Base-by-base conservation (phyloP, 192 early-diverging fungal species). In the Coemansia sp. region DNA sequence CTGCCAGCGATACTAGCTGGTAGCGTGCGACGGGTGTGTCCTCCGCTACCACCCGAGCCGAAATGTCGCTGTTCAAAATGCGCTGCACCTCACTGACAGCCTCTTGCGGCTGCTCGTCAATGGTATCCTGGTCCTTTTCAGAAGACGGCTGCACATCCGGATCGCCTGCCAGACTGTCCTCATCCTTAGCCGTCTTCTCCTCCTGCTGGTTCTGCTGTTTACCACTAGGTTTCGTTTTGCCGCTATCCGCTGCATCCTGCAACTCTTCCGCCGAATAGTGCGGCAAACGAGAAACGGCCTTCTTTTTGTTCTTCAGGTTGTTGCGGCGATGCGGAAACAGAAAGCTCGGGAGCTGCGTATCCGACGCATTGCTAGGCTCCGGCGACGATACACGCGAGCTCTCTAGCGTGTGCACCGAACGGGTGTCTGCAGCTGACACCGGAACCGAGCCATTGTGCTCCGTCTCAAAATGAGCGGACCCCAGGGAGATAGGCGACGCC, bases 331-430 rank as follows among this genome's bases (percentile, higher is more conserved):
- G 64, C 13, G 71, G 71, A 28, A 74, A 74, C 47, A 74, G 33
- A 50, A 67, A 74, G 28, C 59, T 63, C 9, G 71, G 71, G 33
- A 74, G 52, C 49, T 59, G 43, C 0, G 60, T 64, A 19, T 75
- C 65, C 1, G 40, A 35, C 11, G 27, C 53, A 17, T 42, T n/a
- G 28, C 19, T 33, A 5, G 27, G 53, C 53, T 44, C 30, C n/a
- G 40, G 17, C 20, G 41, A 43, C 15, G 36, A 47, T 23, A 25
- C 34, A 1, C 37, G 25, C 25, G 36, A 46, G 20, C 46, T 28
- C 5, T 35, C 26, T 38, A 41, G 27, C 26, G 27, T 57, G 22
- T 42, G 51, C 30, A 19, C 2, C 18, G 46, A 34, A 2, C 4
- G 3, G 30, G 8, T 34, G 9, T 32, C 18, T 10, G 27, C n/a